phyloP scores from a whole-genome alignment of 495 filamentous ascomycete species.

The Pseudevernia furfuracea region DNA sequence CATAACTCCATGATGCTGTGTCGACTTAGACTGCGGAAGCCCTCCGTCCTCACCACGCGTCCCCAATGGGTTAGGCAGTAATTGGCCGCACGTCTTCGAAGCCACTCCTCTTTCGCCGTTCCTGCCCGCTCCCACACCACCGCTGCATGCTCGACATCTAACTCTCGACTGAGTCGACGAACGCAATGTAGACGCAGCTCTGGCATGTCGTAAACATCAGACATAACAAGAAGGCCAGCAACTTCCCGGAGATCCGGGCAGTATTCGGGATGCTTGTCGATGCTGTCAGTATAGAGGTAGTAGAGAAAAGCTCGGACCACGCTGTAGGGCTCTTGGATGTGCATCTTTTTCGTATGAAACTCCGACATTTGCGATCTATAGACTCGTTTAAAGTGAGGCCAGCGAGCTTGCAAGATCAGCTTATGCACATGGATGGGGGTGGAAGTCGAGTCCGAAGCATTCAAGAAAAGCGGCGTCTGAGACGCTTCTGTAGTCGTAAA shows the following conservation, averaged over 20 bases:
- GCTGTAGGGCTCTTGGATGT: conserved; percentile 91
- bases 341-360: conserved; percentile 92
- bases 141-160: conserved; percentile 90
- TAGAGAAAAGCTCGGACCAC: conserved; percentile 92
- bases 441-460: conserved; percentile 58
- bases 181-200: conserved; percentile 84
- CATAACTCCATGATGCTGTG: conserved; percentile 79
- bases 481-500: conserved; percentile 29
- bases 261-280: conserved; percentile 57
- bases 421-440: conserved; percentile 89
- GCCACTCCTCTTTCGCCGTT: conserved; percentile 84
- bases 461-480: conserved; percentile 48
- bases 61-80: conserved; percentile 95
- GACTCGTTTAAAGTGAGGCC: conserved; percentile 90
- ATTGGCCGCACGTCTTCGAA: conserved; percentile 73
- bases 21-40: conserved; percentile 72
- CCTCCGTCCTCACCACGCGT: conserved; percentile 78
- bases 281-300: conserved; percentile 94
- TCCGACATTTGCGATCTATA: conserved; percentile 93
- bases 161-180: conserved; percentile 74
- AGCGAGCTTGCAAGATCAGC: conserved; percentile 85
- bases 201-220: conserved; percentile 94
- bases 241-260: conserved; percentile 73
- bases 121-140: conserved; percentile 93
- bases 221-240: conserved; percentile 93